A percentile compares a stretch with the other conserved stretches of the same genome.
These are phyloP conservation scores for Penicillium pancosmium DNA, from an alignment of 495 filamentous ascomycete genomes.

Conservation along the genomic window DNA sequence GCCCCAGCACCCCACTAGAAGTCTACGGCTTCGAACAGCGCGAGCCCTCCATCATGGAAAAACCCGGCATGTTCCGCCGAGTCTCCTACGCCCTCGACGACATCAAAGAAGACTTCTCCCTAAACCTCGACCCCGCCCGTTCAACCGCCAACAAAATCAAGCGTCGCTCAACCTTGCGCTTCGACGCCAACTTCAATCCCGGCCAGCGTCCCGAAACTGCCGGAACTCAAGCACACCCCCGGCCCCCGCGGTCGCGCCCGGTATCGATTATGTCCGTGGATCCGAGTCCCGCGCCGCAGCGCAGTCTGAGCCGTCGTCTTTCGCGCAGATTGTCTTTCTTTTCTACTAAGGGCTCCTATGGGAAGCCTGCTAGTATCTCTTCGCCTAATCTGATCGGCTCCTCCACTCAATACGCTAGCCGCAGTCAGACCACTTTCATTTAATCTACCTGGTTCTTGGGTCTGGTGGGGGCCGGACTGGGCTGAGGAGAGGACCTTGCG, in stretches of 20 bases:
- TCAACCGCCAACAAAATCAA: constrained; percentile 34
- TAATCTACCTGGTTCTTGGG: not conserved
- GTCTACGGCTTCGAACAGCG: constrained; percentile 45
- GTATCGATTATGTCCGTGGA: constrained; percentile 37
- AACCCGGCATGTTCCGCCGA: constrained; percentile 37
- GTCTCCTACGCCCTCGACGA: constrained; percentile 46
- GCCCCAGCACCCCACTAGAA: constrained; percentile 37
- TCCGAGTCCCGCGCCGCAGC: constrained; percentile 20
- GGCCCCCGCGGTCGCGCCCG: constrained; percentile 23
- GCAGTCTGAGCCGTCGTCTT: constrained; percentile 34
- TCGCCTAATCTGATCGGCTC: constrained; percentile 45
- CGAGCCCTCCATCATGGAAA: constrained; percentile 39
- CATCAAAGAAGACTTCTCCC: constrained; percentile 43
- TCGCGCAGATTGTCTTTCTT: constrained; percentile 31
- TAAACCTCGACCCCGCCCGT: constrained; percentile 30
- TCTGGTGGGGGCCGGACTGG: too few relatives aligned
- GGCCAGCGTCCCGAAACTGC: constrained; percentile 18
- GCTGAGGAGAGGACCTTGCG: too few relatives aligned
- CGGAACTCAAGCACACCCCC: not conserved
- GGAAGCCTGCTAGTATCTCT: constrained; percentile 36
- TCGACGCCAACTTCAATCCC: constrained; percentile 17
- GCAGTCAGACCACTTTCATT: constrained; percentile 22
- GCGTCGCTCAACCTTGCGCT: constrained; percentile 37
- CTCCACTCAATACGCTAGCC: constrained; percentile 30
- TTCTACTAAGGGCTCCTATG: constrained; percentile 15